Base-by-base conservation (phyloP, 2,329 filamentous ascomycete species). In the Microcyclospora tardicrescens region DNA sequence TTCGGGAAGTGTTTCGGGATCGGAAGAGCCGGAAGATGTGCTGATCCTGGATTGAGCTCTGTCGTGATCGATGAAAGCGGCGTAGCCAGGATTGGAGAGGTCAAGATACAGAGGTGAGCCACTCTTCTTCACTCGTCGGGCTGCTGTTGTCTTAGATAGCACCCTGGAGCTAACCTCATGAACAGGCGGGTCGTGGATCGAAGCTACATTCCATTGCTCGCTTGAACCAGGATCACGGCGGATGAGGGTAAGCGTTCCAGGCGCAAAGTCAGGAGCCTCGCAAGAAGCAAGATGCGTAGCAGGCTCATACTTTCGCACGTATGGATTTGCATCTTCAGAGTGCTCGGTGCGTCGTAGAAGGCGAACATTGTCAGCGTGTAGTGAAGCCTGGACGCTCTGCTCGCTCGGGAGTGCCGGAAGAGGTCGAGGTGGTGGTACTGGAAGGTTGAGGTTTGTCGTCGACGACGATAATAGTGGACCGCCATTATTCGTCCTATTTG, bases 11-110 rank as follows among this genome's bases (percentile, higher is more conserved):
- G 45, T 43, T n/a, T 51, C 50, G 30, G 48, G 43, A 12, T 48
- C 46, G 4, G 46, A 42, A 6, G 40, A 48, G 24, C 43, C 47
- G 12, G 42, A 43, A 8, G 53, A 52, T 30, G 46, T 61, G 49
- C 55, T 55, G 16, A 36, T 36, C 6, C 46, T 43, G 5, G 52
- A 53, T 6, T 38, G 44, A 9, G 45, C 4, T 28, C 6, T 30
- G 34, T 60, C 56, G 12, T 58, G 52, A 2, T 56, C 51, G n/a
- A 68, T 55, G 46, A 79, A 78, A 38, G 72, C 72, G 30, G 61
- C 65, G 50, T 80, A 80, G 12, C 73, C 74, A 2, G 72, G 69
- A 16, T 73, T 77, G 8, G 62, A 66, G 10, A 79, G 67, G 37
- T 77, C 72, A 10, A 79, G 64, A 33, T 62, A 67, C 32, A 68